Evolutionary conservation across 225 moss, liverwort and hornwort genomes (phyloP).

Genomic region (Polytrichum formosum): DNA sequence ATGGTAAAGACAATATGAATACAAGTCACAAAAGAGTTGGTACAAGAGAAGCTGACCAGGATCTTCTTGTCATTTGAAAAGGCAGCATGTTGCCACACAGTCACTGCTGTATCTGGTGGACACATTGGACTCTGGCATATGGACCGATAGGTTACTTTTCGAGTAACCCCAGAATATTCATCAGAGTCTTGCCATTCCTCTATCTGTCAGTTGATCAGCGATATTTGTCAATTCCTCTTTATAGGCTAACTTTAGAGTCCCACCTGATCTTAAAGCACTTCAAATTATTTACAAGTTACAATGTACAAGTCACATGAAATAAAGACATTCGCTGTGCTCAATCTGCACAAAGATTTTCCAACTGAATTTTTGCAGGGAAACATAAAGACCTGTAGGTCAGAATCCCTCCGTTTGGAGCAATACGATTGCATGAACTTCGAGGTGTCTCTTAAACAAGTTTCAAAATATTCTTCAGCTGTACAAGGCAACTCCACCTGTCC

Average conservation of each 20-base stretch:
- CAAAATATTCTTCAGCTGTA: slow-evolving; percentile 62
- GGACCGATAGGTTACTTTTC: slow-evolving; percentile 75
- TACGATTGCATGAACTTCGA: slow-evolving; percentile 61
- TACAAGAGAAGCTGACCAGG: slow-evolving; percentile 46
- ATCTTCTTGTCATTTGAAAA: slow-evolving; percentile 60
- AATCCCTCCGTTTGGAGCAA: slow-evolving; percentile 61
- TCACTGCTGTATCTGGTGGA: slow-evolving; percentile 89
- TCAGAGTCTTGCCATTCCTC: slow-evolving; percentile 69
- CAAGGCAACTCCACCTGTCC: slow-evolving; percentile 71
- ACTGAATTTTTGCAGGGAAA: too few relatives aligned
- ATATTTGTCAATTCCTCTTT: not conserved
- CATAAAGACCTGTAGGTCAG: slow-evolving; percentile 45
- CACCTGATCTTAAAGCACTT: too few relatives aligned
- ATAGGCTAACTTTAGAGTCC: too few relatives aligned
- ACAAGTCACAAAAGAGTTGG: too few relatives aligned
- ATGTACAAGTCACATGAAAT: too few relatives aligned
- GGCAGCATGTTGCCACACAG: slow-evolving; percentile 74
- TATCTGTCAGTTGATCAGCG: slow-evolving; percentile 30
- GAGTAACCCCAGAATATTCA: slow-evolving; percentile 60
- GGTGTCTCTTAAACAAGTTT: slow-evolving; percentile 46
- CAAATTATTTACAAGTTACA: too few relatives aligned
- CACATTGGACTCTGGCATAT: slow-evolving; percentile 87
- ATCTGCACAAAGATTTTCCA: too few relatives aligned
- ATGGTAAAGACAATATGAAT: too few relatives aligned
- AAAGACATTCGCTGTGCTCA: too few relatives aligned